Percentiles rank a stretch among this genome's conserved stretches.
phyloP scores from a whole-genome alignment of 2,329 filamentous ascomycete genomes.

The Paraconiothyrium sp. region DNA sequence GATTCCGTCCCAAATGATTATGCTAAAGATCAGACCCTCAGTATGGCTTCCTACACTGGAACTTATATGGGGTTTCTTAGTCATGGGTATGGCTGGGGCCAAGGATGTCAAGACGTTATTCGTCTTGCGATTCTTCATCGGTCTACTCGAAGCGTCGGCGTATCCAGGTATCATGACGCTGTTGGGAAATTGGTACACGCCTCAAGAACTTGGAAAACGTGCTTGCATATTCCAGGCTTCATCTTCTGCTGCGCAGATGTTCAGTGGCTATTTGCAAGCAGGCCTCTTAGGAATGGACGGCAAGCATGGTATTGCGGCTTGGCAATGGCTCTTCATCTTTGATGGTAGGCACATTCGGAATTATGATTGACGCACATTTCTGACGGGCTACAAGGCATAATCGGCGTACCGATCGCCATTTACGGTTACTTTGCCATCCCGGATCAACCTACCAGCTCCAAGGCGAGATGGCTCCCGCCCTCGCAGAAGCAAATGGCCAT shows the following conservation, averaged over 20 bases:
- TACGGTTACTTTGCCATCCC: background rate
- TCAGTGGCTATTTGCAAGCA: slow-evolving; percentile 2
- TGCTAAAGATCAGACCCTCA: slow-evolving; percentile 49
- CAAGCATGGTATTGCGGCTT: background rate
- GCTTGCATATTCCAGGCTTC: background rate
- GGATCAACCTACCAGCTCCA: background rate
- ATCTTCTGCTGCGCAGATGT: background rate
- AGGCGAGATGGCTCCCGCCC: background rate
- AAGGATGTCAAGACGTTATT: slow-evolving; percentile 19
- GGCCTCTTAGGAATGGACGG: background rate
- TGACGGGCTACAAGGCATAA: background rate
- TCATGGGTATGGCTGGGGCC: slow-evolving; percentile 41
- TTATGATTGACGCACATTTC: background rate
- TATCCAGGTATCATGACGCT: slow-evolving; percentile 18
- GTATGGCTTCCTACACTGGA: slow-evolving; percentile 43
- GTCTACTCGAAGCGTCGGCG: slow-evolving; percentile 11
- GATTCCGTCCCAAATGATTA: slow-evolving; percentile 52
- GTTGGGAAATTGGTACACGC: slow-evolving; percentile 11
- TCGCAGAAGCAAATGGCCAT: slow-evolving; percentile 1
- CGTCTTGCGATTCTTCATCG: slow-evolving; percentile 15
- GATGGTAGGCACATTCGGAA: background rate
- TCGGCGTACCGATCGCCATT: background rate
- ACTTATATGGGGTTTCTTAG: slow-evolving; percentile 35
- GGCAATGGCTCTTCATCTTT: slow-evolving; percentile 1
- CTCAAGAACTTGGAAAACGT: background rate